Evolutionary conservation across 768 basidiomycete species (phyloP), one percentile per base, ranked within the genome.

Genomic region (Floccularia luteovirens): DNA sequence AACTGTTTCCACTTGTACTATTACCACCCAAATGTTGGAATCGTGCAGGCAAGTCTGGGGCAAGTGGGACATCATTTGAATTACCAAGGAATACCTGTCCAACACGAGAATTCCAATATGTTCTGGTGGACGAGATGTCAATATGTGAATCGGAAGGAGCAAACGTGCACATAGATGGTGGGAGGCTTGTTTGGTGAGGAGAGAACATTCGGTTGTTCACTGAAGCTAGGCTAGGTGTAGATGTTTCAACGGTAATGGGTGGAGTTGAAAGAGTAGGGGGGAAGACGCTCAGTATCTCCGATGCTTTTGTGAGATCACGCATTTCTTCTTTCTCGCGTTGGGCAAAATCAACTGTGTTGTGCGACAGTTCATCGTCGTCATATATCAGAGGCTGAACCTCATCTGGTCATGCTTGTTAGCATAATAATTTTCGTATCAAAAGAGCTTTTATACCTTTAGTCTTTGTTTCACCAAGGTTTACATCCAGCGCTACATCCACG

Each of bases 261-360:
- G 27, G 20, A 20, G 40, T 27, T 14, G 35, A 23, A 38, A 44
- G 37, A 1, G 44, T 31, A 13, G 50, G 16, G 4, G 60, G 62
- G 31, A 62, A 62, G 0, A 77, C 48, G 28, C 69, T 70, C 47
- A 83, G 64, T 39, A 93, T 90, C 62, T 89, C 86, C 16, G 76
- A 81, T 5, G 89, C 86, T 43, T 77, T 72, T 0, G 91, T 94
- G 40, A 93, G 64, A 53, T 87, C 84, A 10, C 84, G 68, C 88
- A 92, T 93, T 65, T 93, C 91, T 45, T 89, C 86, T 59, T 77
- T 77, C 63, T 94, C 90, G 24, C 88, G 70, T 52, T 79, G 74
- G 11, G 86, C 79, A 58, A 92, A 90, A 55, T 89, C 77, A 54
- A 90, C 74, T 22, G 82, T 84, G 54, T 85, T 84, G 3, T 66